Conservation (phyloP, 805 yeast species). For the Barnettozyma populi region DNA sequence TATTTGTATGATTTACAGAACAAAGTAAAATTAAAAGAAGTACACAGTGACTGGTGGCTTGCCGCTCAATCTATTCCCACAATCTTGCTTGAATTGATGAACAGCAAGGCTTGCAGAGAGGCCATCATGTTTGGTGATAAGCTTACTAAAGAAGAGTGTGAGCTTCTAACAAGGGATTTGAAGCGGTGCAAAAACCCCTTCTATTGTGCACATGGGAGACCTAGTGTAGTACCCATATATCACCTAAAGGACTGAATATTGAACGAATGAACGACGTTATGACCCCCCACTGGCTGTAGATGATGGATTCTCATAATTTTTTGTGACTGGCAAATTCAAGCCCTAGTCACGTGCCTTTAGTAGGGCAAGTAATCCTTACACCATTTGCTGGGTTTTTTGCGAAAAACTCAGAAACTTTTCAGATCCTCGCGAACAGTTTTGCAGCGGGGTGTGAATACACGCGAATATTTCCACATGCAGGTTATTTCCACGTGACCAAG, state of each 20-base stretch:
- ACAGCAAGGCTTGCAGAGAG: conserved; percentile 59
- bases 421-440: not conserved
- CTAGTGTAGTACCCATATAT: conserved; percentile 55
- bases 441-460: not conserved
- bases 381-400: not conserved
- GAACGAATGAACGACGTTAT: not conserved
- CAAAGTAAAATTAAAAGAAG: conserved; percentile 23
- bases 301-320: not conserved
- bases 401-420: not conserved
- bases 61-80: conserved; percentile 42
- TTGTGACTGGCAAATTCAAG: not conserved
- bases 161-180: conserved; percentile 36
- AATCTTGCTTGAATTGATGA: conserved; percentile 43
- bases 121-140: conserved; percentile 69
- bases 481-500: conserved; percentile 11
- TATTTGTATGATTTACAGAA: conserved; percentile 39
- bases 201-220: conserved; percentile 85
- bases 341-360: not conserved
- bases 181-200: conserved; percentile 54
- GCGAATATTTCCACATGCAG: conserved; percentile 2
- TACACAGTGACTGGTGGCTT: conserved; percentile 34
- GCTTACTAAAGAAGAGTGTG: conserved; percentile 40
- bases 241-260: conserved; percentile 12
- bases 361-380: not conserved
- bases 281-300: not conserved